Evolutionary conservation across 2,329 filamentous ascomycete genomes (phyloP), one percentile per base, ranked within the genome.

Genomic region (Leptographium flavum): DNA sequence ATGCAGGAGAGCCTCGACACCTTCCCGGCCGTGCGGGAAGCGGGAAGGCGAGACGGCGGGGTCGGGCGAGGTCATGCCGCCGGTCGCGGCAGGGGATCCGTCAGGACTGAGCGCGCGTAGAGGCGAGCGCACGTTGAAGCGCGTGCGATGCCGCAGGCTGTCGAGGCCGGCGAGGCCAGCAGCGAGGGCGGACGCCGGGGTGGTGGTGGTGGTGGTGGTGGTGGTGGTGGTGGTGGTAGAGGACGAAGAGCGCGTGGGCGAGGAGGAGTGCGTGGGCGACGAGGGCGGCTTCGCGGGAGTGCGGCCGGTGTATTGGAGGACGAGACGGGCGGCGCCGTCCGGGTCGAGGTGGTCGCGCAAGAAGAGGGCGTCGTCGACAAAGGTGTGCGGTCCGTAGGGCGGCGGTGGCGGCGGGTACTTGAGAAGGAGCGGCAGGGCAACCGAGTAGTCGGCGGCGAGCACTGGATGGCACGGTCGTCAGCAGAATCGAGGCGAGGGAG

Each of bases 301-400:
- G 47, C 61, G 74, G 10, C 73, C 72, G 1, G 81, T 83, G 57
- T 90, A 86, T 52, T 86, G 86, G 50, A 70, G 64, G 21, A 90
- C 79, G 17, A 90, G 68, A 9, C 73, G 66, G 19, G 72, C 69
- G 11, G 81, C 83, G 5, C 82, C 81, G 14, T 71, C 63, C 2
- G 67, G 56, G 47, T 73, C 71, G 30, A 83, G 69, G 56, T 88
- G 79, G 35, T 78, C 69, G 37, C 71, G 71, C 3, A 93, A 69
- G 55, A 82, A 86, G 3, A 92, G 60, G 1, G 87, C 92, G 61
- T 98, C 92, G 47, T 86, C 76, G 39, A 94, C 83, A 54, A 96
- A 86, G 0, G 80, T 84, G 52, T 83, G 76, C 15, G 88, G 82
- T 0, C 78, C 76, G 52, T 81, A 67, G 1, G 78, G 71, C 3